Evolutionary conservation across 2,329 filamentous ascomycete species (phyloP).

Genomic region (Lachnellula cervina): DNA sequence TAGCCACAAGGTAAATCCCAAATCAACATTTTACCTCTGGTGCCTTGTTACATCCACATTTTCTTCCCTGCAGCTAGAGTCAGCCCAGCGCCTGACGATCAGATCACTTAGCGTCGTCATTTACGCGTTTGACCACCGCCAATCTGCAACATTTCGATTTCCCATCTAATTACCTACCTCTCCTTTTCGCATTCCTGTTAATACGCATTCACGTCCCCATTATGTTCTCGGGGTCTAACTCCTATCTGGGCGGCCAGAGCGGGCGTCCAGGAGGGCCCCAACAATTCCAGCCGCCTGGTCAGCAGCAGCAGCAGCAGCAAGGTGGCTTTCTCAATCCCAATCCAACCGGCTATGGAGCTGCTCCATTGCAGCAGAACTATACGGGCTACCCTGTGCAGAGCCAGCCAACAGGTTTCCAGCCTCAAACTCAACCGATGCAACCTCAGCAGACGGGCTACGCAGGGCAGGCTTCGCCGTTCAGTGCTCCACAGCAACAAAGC

Average conservation of each 20-base stretch:
- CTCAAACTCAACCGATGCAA: slow-evolving; percentile 33
- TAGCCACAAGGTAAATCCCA: not conserved
- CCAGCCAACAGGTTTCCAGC: slow-evolving; percentile 50
- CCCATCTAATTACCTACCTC: not conserved
- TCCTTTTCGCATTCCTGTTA: slow-evolving; percentile 11
- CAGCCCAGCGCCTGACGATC: no score
- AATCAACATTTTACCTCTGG: not conserved
- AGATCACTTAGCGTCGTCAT: no score
- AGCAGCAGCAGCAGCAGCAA: slow-evolving; percentile 39
- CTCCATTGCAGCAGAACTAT: slow-evolving; percentile 30
- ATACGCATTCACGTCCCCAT: slow-evolving; percentile 15
- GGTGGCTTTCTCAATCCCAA: slow-evolving; percentile 23
- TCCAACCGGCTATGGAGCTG: slow-evolving; percentile 32
- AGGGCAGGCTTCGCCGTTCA: slow-evolving; percentile 36
- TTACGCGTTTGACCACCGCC: not conserved
- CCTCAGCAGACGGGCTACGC: slow-evolving; percentile 59
- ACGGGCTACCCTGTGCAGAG: slow-evolving; percentile 30
- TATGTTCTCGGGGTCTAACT: slow-evolving; percentile 91
- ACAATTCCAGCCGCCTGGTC: slow-evolving; percentile 44
- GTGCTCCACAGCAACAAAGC: slow-evolving; percentile 40
- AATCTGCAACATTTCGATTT: slow-evolving; percentile 1
- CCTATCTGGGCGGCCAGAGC: slow-evolving; percentile 75
- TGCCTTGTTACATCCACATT: not conserved
- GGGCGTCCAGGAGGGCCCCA: slow-evolving; percentile 66
- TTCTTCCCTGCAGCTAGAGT: not conserved